Percentiles rank a stretch among this genome's conserved stretches.
Conservation (phyloP, 129 eudicot genomes). For the Heracleum sosnowskyi region DNA sequence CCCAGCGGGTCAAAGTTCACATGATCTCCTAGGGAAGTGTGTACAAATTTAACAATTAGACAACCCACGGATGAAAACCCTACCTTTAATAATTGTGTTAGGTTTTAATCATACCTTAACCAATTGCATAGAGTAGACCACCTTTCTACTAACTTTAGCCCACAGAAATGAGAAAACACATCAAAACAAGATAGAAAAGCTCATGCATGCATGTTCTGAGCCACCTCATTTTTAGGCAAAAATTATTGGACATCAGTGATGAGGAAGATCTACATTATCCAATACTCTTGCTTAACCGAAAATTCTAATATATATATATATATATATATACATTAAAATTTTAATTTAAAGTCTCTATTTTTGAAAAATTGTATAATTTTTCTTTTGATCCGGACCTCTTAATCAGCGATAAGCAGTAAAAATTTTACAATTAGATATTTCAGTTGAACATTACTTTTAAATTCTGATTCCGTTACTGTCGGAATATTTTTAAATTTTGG, state of each 20-base stretch:
- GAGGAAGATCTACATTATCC: no score
- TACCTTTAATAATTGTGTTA: background rate
- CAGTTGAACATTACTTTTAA: no score
- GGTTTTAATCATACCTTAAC: background rate
- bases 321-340: no score
- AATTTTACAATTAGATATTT: no score
- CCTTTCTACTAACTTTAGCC: background rate
- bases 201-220: conserved; percentile 6
- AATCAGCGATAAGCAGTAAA: no score
- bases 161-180: background rate
- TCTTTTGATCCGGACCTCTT: no score
- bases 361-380: no score
- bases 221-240: background rate
- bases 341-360: no score
- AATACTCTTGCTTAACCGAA: no score
- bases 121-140: background rate
- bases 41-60: background rate
- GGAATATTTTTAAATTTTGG: no score
- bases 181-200: background rate
- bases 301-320: no score
- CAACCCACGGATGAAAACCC: background rate
- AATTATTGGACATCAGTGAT: background rate
- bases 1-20: background rate
- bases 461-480: no score
- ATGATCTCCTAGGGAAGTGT: conserved; percentile 3